Base-by-base conservation (phyloP, 1,284 basidiomycete species). In the Microbotryomycetes sp. region DNA sequence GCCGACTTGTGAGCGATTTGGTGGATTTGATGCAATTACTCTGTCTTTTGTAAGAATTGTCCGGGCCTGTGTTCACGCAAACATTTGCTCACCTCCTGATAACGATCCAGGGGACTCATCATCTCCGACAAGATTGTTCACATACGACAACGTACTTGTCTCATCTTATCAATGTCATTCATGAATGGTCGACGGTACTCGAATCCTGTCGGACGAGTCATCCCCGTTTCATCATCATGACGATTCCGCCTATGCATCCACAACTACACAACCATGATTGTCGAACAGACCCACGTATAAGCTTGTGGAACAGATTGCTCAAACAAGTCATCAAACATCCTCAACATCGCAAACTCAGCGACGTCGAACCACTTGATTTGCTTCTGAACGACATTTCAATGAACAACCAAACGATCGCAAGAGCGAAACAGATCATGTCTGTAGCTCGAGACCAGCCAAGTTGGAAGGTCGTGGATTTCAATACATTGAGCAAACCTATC, bases 21-120 rank as follows among this genome's bases (percentile, higher is more conserved):
- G 16, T 23, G 42, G 51, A 15, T 63, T 56, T 26, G 61, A 63
- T 28, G 51, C 61, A 6, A 59, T 56, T 49, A 46, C 61, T 2
- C 28, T 59, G 31, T 48, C 42, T 12, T 26, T 46, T 19, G 57
- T 59, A n/a, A n/a, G n/a, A n/a, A n/a, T n/a, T n/a, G n/a, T n/a
- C n/a, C n/a, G n/a, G n/a, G n/a, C n/a, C n/a, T n/a, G n/a, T n/a
- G n/a, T n/a, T n/a, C n/a, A n/a, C n/a, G n/a, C n/a, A n/a, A n/a
- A n/a, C 4, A 3, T 22, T n/a, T 15, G 30, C 6, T 29, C 12
- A n/a, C 26, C 6, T 23, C 6, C 25, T 9, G 5, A n/a, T n/a
- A n/a, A 2, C 25, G 29, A 16, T 14, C 6, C 49, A 59, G 57
- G 57, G 57, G 36, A 53, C 57, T 2, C 57, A 59, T 46, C 49